These are phyloP conservation scores for Cyberlindnera subsufficiens DNA, from an alignment of 805 yeast species.

Conservation along the genomic window DNA sequence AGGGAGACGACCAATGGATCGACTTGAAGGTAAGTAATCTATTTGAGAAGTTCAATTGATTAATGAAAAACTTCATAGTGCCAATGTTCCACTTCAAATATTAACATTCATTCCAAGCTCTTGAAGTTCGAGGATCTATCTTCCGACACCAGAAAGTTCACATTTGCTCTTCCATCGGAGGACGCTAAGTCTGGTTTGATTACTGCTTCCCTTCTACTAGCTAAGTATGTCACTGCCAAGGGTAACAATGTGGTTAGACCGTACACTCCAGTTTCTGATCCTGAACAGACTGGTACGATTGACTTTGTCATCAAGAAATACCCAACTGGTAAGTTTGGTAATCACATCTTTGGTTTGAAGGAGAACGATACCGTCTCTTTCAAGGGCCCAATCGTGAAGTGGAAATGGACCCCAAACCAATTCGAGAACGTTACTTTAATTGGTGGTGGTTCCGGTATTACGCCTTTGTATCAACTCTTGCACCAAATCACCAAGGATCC, in stretches of 20 bases:
- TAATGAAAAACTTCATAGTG: neutral
- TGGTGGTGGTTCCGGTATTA: conserved; percentile 97
- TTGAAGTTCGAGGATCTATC: conserved; percentile 45
- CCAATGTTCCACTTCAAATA: neutral
- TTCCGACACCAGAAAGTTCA: conserved; percentile 59
- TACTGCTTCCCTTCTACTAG: conserved; percentile 72
- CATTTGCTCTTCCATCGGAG: conserved; percentile 60
- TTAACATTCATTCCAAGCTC: conserved; percentile 15
- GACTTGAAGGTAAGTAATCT: conserved; percentile 42
- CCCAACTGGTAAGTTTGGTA: conserved; percentile 78
- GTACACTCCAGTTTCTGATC: conserved; percentile 76
- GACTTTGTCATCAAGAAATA: conserved; percentile 82
- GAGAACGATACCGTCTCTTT: conserved; percentile 78
- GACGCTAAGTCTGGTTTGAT: conserved; percentile 72
- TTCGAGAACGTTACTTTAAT: conserved; percentile 74
- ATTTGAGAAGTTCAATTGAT: neutral
- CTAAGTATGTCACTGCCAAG: conserved; percentile 77
- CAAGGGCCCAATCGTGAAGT: conserved; percentile 92
- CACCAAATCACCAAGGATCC: conserved; percentile 75
- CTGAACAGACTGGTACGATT: conserved; percentile 63
- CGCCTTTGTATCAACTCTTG: conserved; percentile 88
- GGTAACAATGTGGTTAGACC: conserved; percentile 80
- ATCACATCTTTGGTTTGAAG: conserved; percentile 64
- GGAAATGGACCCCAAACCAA: conserved; percentile 85
- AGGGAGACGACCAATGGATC: conserved; percentile 63